Base-by-base conservation (phyloP, 352 stramenopile species). In the Phytopythium vexans region DNA sequence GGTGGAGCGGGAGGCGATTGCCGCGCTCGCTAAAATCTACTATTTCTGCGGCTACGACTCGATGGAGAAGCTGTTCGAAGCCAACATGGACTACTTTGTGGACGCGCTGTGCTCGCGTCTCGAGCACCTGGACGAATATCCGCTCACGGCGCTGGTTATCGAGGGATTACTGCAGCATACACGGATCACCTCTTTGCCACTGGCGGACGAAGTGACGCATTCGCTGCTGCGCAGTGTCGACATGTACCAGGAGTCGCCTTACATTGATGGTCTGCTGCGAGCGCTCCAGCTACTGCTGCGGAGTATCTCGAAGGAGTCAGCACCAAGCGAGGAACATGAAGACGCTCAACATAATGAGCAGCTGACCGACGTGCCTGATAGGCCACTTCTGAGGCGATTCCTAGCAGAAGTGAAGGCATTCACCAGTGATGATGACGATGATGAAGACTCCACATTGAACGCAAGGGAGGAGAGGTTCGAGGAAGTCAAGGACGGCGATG, bases 81-180 rank as follows among this genome's bases (percentile, higher is more conserved):
- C 61, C 49, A 95, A 93, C 47, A 93, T 93, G 81, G 86, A 95
- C 60, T 95, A 95, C 56, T 91, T 95, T 53, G 78, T 94, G 15
- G 86, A 95, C 60, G 68, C 83, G 1, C 61, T 95, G 46, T 89
- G 77, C 43, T 65, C 68, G 35, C 81, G 83, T 10, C 74, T 95
- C 11, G 69, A 84, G 37, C 74, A 89, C 42, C 51, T 95, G 44
- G 79, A 92, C 31, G 34, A 43, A 37, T 92, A 86, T 32, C 83
- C 83, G 32, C 70, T 81, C 54, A 89, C 86, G 21, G 78, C 79
- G 7, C 76, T 76, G n/a, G 86, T 94, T 10, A 74, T 94, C 32
- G 76, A 95, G 49, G 80, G 68, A 4, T 48, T 95, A 39, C 52
- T 95, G 38, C 66, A 61, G 11, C 78, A 94, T 49, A 77, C 79